Evolutionary conservation across 108 stramenopile genomes (phyloP).

Genomic region (Nannochloropsis salina): DNA sequence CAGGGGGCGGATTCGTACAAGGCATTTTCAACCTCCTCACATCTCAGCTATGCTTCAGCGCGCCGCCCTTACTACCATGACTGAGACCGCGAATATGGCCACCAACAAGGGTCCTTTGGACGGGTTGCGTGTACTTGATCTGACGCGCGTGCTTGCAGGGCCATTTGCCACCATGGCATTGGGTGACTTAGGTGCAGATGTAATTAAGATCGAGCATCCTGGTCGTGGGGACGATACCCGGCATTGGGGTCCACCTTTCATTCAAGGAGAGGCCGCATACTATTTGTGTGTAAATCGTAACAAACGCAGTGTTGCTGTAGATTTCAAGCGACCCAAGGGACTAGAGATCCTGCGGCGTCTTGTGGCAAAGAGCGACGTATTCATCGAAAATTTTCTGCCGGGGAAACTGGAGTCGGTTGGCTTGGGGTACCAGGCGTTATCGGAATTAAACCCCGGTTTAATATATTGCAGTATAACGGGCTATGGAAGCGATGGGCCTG

Average conservation of each 20-base stretch:
- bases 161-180: slow-evolving; percentile 20
- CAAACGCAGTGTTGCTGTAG: slow-evolving; percentile 13
- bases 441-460: not conserved
- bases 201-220: slow-evolving; percentile 26
- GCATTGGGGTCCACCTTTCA: slow-evolving; percentile 27
- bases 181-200: slow-evolving; percentile 23
- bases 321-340: slow-evolving; percentile 23
- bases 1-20: too few species aligned
- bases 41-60: too few species aligned
- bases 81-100: too few species aligned
- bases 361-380: not conserved
- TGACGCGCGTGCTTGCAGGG: slow-evolving; percentile 28
- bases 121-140: slow-evolving; percentile 24
- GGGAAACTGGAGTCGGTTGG: slow-evolving; percentile 18
- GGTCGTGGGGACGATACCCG: slow-evolving; percentile 27
- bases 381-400: slow-evolving; percentile 25
- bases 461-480: slow-evolving; percentile 16
- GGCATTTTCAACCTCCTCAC: too few species aligned
- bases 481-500: not conserved
- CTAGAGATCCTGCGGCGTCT: not conserved
- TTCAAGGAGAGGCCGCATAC: slow-evolving; percentile 6
- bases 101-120: not conserved
- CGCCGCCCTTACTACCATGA: too few species aligned
- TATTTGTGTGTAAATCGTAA: not conserved
- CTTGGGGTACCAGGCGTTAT: not conserved